A percentile compares a stretch with the other conserved stretches of the same genome.
Conservation (phyloP, 2,329 filamentous ascomycete genomes). For the Fusarium tjaetaba region DNA sequence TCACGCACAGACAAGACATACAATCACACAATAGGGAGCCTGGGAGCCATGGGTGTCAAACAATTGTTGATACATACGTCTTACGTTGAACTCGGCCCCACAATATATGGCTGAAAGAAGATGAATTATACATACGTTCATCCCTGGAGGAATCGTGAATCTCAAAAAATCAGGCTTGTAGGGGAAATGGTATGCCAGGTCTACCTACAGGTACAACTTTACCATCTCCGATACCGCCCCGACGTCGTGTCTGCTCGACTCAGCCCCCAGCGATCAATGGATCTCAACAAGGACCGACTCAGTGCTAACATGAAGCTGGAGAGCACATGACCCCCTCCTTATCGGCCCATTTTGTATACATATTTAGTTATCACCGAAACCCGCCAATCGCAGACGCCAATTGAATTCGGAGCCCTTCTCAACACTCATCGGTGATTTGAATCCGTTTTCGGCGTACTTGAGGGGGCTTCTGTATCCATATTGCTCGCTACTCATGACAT, state of each 20-base stretch:
- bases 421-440: not conserved
- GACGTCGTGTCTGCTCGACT: not conserved
- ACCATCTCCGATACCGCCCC: slow-evolving; percentile 30
- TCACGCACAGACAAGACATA: not conserved
- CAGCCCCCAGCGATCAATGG: not conserved
- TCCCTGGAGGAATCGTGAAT: not conserved
- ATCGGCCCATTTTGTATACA: slow-evolving; percentile 15
- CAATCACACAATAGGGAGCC: not conserved
- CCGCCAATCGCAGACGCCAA: slow-evolving; percentile 21
- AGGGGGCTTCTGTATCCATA: not conserved
- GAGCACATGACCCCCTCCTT: slow-evolving; percentile 15
- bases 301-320: not conserved
- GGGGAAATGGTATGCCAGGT: not conserved
- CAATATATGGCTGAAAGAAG: not conserved
- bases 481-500: slow-evolving; percentile 17
- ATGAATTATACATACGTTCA: not conserved
- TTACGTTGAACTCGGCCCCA: not conserved
- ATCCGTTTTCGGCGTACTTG: not conserved
- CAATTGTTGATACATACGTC: not conserved
- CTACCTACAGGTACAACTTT: not conserved
- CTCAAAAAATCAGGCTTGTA: not conserved
- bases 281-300: slow-evolving; percentile 17
- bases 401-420: not conserved
- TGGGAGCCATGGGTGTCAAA: not conserved
- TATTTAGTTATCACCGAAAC: not conserved